Evolutionary conservation across 495 filamentous ascomycete species (phyloP), one percentile per base, ranked within the genome.

Genomic region (Hyaloscypha finlandica): DNA sequence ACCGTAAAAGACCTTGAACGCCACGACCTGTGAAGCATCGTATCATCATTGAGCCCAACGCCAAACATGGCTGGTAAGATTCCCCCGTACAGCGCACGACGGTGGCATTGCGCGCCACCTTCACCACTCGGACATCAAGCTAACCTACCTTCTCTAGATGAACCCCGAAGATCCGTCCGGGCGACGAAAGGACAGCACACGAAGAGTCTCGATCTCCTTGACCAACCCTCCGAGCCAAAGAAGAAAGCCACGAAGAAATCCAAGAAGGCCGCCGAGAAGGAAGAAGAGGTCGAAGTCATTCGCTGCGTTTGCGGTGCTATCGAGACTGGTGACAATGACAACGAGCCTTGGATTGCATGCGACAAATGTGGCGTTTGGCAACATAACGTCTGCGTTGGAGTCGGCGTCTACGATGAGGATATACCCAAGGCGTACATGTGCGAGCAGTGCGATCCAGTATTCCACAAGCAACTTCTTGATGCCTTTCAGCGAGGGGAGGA

Each of bases 181-280:
- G 91, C 94, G 69, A 99, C 94, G 55, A 97, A 97, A 75, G 95
- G 95, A 74, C 92, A 96, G 71, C 93, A 99, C 79, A 88, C 85
- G 48, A 96, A 96, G 76, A 90, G 89, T 68, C 85, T 90, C 66
- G 89, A 94, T 71, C 81, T 90, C 61, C 79, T 89, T 69, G 89
- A 93, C 71, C 81, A 83, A 67, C 74, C 81, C 48, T 83, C 85
- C 74, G 92, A 90, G 70, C 76, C 80, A 20, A 86, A 91, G 83
- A 80, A 81, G 75, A 79, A 92, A 84, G 77, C 87, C 75, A 76
- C 81, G 80, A 85, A 84, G 74, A 65, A 60, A 25, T 64, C 64
- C 16, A 68, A 70, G 42, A 78, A 80, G 60, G 76, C 77, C 0
- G 67, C 67, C 9, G 78, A 81, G 66, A 73, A 82, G 65, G 89